phyloP scores from a whole-genome alignment of 345 rosid species.

The Melastoma malabathricum region DNA sequence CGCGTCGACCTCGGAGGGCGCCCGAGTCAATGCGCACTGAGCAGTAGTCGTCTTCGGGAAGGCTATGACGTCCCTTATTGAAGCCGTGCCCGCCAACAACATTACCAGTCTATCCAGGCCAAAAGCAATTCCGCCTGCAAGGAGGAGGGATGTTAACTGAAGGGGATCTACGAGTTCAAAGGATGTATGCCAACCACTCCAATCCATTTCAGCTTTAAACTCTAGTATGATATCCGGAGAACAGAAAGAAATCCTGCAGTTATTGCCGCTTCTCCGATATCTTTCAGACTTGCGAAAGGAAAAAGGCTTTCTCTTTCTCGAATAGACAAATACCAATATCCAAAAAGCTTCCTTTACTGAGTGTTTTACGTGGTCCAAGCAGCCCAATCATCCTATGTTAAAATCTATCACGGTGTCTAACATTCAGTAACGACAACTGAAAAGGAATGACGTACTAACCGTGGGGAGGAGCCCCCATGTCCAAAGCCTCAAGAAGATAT shows the following conservation, averaged over 20 bases:
- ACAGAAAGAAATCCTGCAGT: too few relatives aligned
- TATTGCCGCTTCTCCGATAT: too few relatives aligned
- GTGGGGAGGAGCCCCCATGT: conserved; percentile 99
- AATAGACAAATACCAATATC: too few relatives aligned
- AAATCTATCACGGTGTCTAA: neutral
- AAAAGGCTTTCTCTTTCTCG: too few relatives aligned
- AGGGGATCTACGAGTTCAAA: neutral
- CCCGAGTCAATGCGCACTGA: conserved; percentile 76
- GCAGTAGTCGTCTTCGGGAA: conserved; percentile 93
- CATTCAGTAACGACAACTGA: neutral
- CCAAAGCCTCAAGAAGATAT: conserved; percentile 89
- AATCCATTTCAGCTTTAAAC: too few relatives aligned
- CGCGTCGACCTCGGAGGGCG: conserved; percentile 93
- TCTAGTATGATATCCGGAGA: too few relatives aligned
- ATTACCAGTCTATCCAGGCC: conserved; percentile 90
- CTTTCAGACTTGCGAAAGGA: too few relatives aligned
- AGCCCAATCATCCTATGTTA: too few relatives aligned
- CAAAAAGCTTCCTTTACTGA: too few relatives aligned
- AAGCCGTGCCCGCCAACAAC: conserved; percentile 64
- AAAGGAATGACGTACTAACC: conserved; percentile 27
- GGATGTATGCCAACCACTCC: neutral
- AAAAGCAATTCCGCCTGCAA: conserved; percentile 81
- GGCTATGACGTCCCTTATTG: conserved; percentile 90
- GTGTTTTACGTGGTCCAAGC: too few relatives aligned
- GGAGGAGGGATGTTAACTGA: neutral